A percentile compares a stretch with the other conserved stretches of the same genome.
phyloP scores from a whole-genome alignment of 805 yeast genomes.

The Spathaspora arborariae region DNA sequence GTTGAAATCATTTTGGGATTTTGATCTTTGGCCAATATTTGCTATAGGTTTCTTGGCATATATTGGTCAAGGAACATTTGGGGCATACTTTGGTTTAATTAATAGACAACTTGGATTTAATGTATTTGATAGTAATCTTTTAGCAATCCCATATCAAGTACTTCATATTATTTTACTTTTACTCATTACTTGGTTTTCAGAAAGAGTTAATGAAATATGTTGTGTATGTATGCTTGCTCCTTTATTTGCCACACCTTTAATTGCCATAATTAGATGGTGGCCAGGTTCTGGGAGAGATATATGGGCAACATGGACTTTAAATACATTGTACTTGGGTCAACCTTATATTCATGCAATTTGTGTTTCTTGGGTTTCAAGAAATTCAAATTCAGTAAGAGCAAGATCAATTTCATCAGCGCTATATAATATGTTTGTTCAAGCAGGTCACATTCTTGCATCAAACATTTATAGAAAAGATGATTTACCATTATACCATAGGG shows the following conservation, averaged over 20 bases:
- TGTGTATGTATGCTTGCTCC: conserved; percentile 8
- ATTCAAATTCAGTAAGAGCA: conserved; percentile 58
- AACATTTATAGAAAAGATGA: conserved; percentile 58
- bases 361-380: conserved; percentile 53
- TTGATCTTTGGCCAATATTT: conserved; percentile 37
- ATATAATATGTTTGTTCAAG: conserved; percentile 62
- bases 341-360: conserved; percentile 25
- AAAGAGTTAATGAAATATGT: conserved; percentile 23
- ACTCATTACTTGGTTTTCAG: conserved; percentile 33
- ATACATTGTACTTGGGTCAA: conserved; percentile 23
- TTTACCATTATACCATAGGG: conserved; percentile 55
- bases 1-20: conserved; percentile 42
- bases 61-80: conserved; percentile 17
- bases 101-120: conserved; percentile 18
- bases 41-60: conserved; percentile 33
- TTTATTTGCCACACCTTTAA: conserved; percentile 4
- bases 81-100: conserved; percentile 10
- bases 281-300: conserved; percentile 8
- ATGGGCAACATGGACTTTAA: conserved; percentile 11
- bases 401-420: conserved; percentile 64
- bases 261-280: conserved; percentile 10
- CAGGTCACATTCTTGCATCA: conserved; percentile 49
- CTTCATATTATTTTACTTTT: conserved; percentile 34
- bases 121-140: conserved; percentile 18
- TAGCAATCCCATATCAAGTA: conserved; percentile 20